Evolutionary conservation across 768 basidiomycete species (phyloP), one percentile per base, ranked within the genome.

Genomic region (Hygrophorus pudorinus): DNA sequence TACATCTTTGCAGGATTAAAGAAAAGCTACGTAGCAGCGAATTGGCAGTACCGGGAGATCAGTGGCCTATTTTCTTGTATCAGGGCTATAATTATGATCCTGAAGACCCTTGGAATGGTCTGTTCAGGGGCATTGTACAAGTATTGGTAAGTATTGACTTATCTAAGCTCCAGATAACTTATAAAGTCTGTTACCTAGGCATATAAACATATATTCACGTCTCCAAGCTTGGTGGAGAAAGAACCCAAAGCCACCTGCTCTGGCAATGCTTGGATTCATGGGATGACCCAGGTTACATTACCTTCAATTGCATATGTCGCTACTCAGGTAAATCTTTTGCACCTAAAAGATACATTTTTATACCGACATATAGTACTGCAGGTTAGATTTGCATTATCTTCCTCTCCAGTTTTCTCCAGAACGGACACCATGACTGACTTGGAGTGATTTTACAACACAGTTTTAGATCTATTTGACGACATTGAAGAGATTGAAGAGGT

Each of bases 81-180:
- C 4, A 37, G 0, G 42, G 49, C 12, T 48, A 48, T 27, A 28
- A 17, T 0, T 61, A 53, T 37, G 40, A 60, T 33, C 41, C 46
- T 0, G 48, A 56, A 8, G 49, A 61, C 31, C 59, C 56, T 0
- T 61, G 58, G 60, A 48, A 54, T 0, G 56, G 61, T 7, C 51
- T 61, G 1, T 46, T 59, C 17, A 17, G 48, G n/a, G 55, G 56
- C 29, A 5, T 18, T 2, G 18, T 58, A 1, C 49, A 60, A 1
- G 50, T 61, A 7, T 48, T 28, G 33, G 58, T 59, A 41, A 30
- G 49, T 45, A 3, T 17, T 11, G 29, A 5, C 17, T 3, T 41
- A 24, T n/a, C 12, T 32, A 29, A 3, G 16, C 8, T 30, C n/a
- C n/a, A n/a, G n/a, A 14, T 4, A 12, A 30, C 30, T 17, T 13